These are phyloP conservation scores for Phytophthora fragariaefolia DNA, from an alignment of 352 stramenopile species.

Conservation along the genomic window DNA sequence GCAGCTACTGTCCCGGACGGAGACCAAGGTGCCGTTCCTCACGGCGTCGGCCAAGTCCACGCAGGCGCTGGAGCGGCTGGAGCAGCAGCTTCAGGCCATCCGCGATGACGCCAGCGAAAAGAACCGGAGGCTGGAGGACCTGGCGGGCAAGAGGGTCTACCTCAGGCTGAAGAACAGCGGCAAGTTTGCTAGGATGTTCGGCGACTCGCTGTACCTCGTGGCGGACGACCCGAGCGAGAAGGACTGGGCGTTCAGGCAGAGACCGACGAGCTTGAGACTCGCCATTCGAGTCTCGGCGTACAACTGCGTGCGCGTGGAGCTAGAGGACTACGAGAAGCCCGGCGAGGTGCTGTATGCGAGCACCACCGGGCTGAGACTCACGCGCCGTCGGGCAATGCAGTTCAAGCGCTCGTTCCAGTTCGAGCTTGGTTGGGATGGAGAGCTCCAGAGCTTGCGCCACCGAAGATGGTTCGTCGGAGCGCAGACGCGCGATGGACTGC, in stretches of 20 bases:
- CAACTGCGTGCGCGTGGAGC: slow-evolving; percentile 64
- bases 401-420: slow-evolving; percentile 74
- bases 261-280: slow-evolving; percentile 59
- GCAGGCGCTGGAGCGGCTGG: slow-evolving; percentile 39
- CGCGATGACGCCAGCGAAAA: slow-evolving; percentile 35
- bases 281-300: slow-evolving; percentile 46
- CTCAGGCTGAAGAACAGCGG: slow-evolving; percentile 41
- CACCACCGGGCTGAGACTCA: slow-evolving; percentile 60
- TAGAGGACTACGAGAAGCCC: slow-evolving; percentile 49
- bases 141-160: slow-evolving; percentile 64
- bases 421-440: slow-evolving; percentile 67
- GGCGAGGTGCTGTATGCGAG: slow-evolving; percentile 59
- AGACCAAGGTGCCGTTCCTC: slow-evolving; percentile 57
- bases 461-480: slow-evolving; percentile 75
- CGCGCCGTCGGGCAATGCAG: slow-evolving; percentile 50
- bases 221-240: slow-evolving; percentile 64
- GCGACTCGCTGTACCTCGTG: slow-evolving; percentile 57
- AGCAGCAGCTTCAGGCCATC: slow-evolving; percentile 43
- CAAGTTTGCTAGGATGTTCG: slow-evolving; percentile 67
- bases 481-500: slow-evolving; percentile 66
- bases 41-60: slow-evolving; percentile 41
- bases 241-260: slow-evolving; percentile 68
- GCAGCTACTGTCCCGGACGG: slow-evolving; percentile 63
- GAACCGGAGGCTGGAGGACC: slow-evolving; percentile 41
- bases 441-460: slow-evolving; percentile 73